Base-by-base conservation (phyloP, 371 early-diverging fungal species). In the Coemansia sp. region DNA sequence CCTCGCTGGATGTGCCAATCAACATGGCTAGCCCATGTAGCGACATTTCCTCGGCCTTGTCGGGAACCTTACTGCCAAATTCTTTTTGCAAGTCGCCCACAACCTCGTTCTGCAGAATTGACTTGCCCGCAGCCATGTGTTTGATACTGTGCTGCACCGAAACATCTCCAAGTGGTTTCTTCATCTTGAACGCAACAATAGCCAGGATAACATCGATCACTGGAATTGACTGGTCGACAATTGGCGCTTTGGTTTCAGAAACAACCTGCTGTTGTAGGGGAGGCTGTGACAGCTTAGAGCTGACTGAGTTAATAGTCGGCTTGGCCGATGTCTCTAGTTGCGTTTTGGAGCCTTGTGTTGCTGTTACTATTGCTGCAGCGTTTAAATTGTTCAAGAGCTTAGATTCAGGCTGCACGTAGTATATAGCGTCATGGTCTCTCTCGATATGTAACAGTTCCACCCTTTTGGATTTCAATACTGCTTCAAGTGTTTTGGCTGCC, bases 41-140 rank as follows among this genome's bases (percentile, higher is more conserved):
- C 56, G 94, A 90, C 36, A 89, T 83, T 70, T 95, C 95, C 80
- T 96, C 95, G 60, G 94, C 86, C 83, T 94, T 94, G 80, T 96
- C 95, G 39, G 95, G 93, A 49, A 93, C 85, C 81, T 67, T 69
- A 67, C 86, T 87, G 58, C 89, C 89, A 82, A 97, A 94, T 82
- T 97, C 97, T 79, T 94, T 95, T 77, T 92, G 93, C 58, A 96
- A 82, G 80, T 96, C 96, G 82, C 95, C 97, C 49, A 96, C 83
- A 58, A 96, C 94, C 80, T 96, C 96, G 82, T 96, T 96, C 79
- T 96, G 97, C 46, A 97, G 85, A 19, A 95, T 97, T 8, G 92
- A 92, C 82, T 97, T 97, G 70, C 97, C 96, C 48, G 92, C 92
- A 41, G 93, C 92, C 51, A 97, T 86, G 54, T 92, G 92, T 85